These are phyloP conservation scores for Protea cynaroides DNA, from an alignment of 164 flowering plant species.

Conservation along the genomic window DNA sequence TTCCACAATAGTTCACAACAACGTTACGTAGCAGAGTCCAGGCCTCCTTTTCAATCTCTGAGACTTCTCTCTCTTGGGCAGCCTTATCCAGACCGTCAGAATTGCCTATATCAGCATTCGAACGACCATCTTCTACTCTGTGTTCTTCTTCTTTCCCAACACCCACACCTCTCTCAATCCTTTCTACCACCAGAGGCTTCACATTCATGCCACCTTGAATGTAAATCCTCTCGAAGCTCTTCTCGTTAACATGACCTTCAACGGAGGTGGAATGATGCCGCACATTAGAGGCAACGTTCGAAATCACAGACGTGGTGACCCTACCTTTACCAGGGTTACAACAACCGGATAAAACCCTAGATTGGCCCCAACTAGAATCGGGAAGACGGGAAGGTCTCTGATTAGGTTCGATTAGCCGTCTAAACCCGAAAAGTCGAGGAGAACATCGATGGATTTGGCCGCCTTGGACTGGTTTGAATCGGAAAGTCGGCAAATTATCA, in stretches of 20 bases:
- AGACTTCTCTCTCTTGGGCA: constrained; percentile 32
- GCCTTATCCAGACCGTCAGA: constrained; percentile 27
- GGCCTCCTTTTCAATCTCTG: constrained; percentile 71
- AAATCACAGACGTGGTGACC: constrained; percentile 21
- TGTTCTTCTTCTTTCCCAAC: constrained; percentile 8
- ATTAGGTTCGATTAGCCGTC: constrained; percentile 17
- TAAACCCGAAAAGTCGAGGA: constrained; percentile 13
- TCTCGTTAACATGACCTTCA: constrained; percentile 49
- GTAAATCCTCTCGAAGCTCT: constrained; percentile 54
- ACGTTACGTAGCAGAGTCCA: constrained; percentile 69
- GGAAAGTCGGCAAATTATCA: constrained; percentile 37
- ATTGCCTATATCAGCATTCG: constrained; percentile 23
- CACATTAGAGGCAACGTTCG: constrained; percentile 39
- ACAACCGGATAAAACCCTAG: constrained; percentile 24
- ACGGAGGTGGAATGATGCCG: constrained; percentile 57
- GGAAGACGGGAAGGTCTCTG: constrained; percentile 29
- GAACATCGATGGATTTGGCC: constrained; percentile 7
- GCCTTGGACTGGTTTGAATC: constrained; percentile 6
- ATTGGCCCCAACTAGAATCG: constrained; percentile 32
- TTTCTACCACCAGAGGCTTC: constrained; percentile 57
- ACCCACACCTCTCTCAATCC: constrained; percentile 23
- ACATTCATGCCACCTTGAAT: constrained; percentile 55
- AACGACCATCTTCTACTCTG: constrained; percentile 15
- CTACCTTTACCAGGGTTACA: constrained; percentile 10
- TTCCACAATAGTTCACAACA: constrained; percentile 74